Evolutionary conservation across 768 basidiomycete species (phyloP).

Genomic region (Mycena venus): DNA sequence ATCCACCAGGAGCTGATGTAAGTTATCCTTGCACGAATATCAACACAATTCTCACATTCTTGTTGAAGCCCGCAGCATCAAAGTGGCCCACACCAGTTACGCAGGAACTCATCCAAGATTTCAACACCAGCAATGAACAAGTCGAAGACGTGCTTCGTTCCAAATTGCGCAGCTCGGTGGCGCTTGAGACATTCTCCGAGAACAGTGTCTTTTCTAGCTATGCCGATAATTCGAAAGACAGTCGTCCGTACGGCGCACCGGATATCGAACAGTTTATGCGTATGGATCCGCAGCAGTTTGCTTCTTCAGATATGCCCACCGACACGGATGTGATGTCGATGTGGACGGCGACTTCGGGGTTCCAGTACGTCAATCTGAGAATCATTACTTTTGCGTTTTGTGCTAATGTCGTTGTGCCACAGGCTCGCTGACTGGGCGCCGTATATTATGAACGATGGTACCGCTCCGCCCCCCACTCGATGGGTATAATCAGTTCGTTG

Average conservation of each 20-base stretch:
- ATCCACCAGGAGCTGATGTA: neutral
- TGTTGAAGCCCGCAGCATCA: constrained; percentile 12
- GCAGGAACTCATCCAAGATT: constrained; percentile 17
- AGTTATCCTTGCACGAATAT: neutral
- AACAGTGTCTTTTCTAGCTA: neutral
- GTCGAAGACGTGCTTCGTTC: constrained; percentile 3
- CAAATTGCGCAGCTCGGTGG: constrained; percentile 3
- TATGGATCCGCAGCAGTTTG: constrained; percentile 38
- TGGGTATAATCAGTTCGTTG: neutral
- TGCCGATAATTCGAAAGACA: neutral
- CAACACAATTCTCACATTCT: neutral
- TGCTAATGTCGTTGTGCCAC: constrained; percentile 13
- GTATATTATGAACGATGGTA: constrained; percentile 49
- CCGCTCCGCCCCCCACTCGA: neutral
- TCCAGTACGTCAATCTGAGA: constrained; percentile 64
- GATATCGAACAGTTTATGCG: constrained; percentile 39
- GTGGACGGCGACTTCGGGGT: constrained; percentile 73
- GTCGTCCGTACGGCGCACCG: neutral
- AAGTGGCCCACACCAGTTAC: constrained; percentile 4
- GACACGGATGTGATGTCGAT: constrained; percentile 68
- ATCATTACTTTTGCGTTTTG: neutral
- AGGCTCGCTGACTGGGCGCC: constrained; percentile 62
- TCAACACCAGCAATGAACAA: neutral
- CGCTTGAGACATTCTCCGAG: neutral
- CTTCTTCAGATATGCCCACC: constrained; percentile 38